These are phyloP conservation scores for Grosmannia penicillata DNA, from an alignment of 2,329 filamentous ascomycete genomes.

Conservation along the genomic window DNA sequence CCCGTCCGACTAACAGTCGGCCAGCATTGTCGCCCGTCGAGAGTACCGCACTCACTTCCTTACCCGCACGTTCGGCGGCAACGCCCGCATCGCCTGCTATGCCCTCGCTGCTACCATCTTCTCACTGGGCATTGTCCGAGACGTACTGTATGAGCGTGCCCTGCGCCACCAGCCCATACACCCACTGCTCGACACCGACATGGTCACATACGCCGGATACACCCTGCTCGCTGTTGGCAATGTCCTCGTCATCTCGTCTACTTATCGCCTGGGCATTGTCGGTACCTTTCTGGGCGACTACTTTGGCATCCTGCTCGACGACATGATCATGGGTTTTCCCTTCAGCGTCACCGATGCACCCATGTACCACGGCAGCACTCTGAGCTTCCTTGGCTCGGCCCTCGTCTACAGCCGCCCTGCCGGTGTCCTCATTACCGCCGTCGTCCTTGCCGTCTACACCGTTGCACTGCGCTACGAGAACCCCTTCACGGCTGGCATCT, in stretches of 20 bases:
- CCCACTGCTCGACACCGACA: constrained; percentile 49
- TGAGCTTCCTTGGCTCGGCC: constrained; percentile 82
- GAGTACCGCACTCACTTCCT: constrained; percentile 87
- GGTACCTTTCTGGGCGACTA: constrained; percentile 97
- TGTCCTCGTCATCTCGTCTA: constrained; percentile 72
- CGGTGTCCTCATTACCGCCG: constrained; percentile 58
- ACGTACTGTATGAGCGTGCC: constrained; percentile 74
- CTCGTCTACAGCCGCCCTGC: constrained; percentile 78
- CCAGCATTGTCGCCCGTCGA: constrained; percentile 58
- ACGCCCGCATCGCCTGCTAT: constrained; percentile 72
- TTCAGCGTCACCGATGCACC: constrained; percentile 85
- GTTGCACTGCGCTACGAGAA: constrained; percentile 79
- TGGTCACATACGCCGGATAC: constrained; percentile 49
- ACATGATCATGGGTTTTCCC: constrained; percentile 85
- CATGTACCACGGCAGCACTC: constrained; percentile 92
- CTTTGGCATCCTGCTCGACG: constrained; percentile 95
- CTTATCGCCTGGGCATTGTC: constrained; percentile 83
- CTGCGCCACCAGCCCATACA: constrained; percentile 63
- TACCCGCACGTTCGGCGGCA: constrained; percentile 72
- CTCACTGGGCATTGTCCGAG: constrained; percentile 75
- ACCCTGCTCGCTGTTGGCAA: constrained; percentile 64
- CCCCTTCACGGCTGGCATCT: constrained; percentile 87
- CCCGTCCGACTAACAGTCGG: too few species aligned
- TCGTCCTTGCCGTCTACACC: constrained; percentile 66
- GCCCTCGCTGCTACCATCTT: constrained; percentile 81